Evolutionary conservation across 2,329 filamentous ascomycete genomes (phyloP), one percentile per base, ranked within the genome.

Genomic region (Triangularia verruculosa): DNA sequence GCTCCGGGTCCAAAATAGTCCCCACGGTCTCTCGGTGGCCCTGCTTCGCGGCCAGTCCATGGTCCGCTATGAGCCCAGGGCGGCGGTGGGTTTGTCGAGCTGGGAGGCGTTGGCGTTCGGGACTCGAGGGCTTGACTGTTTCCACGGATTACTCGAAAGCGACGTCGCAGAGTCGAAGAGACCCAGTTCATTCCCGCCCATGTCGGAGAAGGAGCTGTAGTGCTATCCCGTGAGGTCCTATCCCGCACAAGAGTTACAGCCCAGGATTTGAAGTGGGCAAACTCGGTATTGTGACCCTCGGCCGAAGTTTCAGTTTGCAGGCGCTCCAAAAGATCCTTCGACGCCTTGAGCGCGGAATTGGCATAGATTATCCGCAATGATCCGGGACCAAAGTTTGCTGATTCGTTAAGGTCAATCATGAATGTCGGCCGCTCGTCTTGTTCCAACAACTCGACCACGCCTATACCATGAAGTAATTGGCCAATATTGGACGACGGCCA

Each of bases 371-470:
- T 81, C 28, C 84, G 81, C 39, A 93, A 74, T 1, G 80, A 79
- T 0, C 82, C 81, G 1, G 82, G 78, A 22, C 76, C 78, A 55
- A 79, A 81, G 68, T 87, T 88, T n/a, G 77, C 74, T 1, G 80
- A 74, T 70, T 89, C 85, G 7, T 80, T 79, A 58, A 91, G 76
- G 70, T 94, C 90, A 32, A 94, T 80, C 51, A 94, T 83, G 70
- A 94, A 92, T 0, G 89, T 91, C 2, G 90, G 91, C 55, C 91
- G 81, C 57, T 89, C 85, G 72, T 95, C 91, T 68, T 90, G 85
- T 71, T 94, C 90, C 47, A 95, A 75, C 43, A 94, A 78, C 73
- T 94, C 91, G 20, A 89, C 76, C 9, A 92, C 82, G 24, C 89
- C 88, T 59, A 93, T 80, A 25, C 83, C 83, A 51, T 85, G 84